Percentiles rank a stretch among this genome's conserved stretches.
phyloP scores from a whole-genome alignment of 2,329 filamentous ascomycete genomes.

The Xylaria sp. region DNA sequence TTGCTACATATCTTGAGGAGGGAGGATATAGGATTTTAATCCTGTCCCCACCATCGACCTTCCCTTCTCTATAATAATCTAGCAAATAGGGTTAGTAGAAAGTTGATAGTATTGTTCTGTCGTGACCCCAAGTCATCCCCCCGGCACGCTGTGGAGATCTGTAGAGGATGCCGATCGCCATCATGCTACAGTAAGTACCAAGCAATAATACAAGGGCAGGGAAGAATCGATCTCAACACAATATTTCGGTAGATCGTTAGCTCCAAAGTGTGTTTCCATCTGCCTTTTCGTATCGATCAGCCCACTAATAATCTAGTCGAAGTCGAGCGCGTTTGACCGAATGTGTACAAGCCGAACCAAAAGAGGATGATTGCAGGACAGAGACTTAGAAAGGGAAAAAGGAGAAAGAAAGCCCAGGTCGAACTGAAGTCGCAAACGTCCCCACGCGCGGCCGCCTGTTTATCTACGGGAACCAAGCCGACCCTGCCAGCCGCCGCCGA shows the following conservation, averaged over 20 bases:
- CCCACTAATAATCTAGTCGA: neutral
- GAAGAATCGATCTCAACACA: neutral
- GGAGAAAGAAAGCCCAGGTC: neutral
- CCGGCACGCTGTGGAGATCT: neutral
- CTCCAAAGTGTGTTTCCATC: neutral
- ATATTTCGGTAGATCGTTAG: no score
- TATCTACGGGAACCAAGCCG: neutral
- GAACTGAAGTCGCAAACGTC: neutral
- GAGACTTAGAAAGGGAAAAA: neutral
- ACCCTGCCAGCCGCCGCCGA: neutral
- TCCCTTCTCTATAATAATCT: neutral
- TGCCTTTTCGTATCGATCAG: neutral
- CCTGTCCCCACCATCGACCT: neutral
- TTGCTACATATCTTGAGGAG: no score
- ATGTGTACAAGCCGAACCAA: neutral
- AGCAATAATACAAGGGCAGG: neutral
- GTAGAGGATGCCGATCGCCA: neutral
- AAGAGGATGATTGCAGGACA: slow-evolving; percentile 7
- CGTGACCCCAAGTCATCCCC: neutral
- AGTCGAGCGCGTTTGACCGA: neutral
- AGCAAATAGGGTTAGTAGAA: neutral
- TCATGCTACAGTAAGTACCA: neutral
- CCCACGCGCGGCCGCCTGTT: neutral
- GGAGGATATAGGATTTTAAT: neutral
- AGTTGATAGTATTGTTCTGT: neutral